Base-by-base conservation (phyloP, 176 grass and related monocot genomes). In the Microstegium vimineum region DNA sequence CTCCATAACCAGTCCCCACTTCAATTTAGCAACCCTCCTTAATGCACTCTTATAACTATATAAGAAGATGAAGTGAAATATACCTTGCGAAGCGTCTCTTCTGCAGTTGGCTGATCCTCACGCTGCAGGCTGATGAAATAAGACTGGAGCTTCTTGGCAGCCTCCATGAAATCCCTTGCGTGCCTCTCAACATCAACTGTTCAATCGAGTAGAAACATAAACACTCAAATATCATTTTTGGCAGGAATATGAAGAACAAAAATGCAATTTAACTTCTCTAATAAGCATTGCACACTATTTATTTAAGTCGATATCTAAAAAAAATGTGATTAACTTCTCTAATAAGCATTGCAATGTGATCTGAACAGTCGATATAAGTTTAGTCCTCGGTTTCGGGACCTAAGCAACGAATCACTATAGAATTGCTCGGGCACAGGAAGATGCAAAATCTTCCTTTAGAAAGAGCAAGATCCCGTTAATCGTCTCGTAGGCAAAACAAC, bases 121-220 rank as follows among this genome's bases (percentile, higher is more conserved):
- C 87, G 87, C 76, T 95, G 95, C 42, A 98, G 76, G 78, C 71
- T 45, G 36, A 95, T 95, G 73, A 95, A 98, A 60, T 88, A 95
- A 28, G 90, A 70, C 43, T 93, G 95, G 57, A 93, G 92, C 82
- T 95, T 95, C 79, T 93, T 98, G 2, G 92, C 86, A 60, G 92
- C 82, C 81, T 95, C 95, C 92, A 98, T 95, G 79, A 98, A 98
- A 70, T 93, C 87, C 87, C 90, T 84, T 3, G 89, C 92, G 18
- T 98, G 87, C 45, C 90, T 93, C 77, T 98, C 92, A 15, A 93
- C 95, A 85, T 98, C 90, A 80, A 93, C 92, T 93, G 69, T 69
- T 75, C 68, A 9, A 71, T 13, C 66, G 9, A 41, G 77, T 43
- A 63, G 56, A 28, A 54, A 85, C 6, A 15, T 14, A 3, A 17